Evolutionary conservation across 768 basidiomycete species (phyloP), one percentile per base, ranked within the genome.

Genomic region (Serendipita sp.): DNA sequence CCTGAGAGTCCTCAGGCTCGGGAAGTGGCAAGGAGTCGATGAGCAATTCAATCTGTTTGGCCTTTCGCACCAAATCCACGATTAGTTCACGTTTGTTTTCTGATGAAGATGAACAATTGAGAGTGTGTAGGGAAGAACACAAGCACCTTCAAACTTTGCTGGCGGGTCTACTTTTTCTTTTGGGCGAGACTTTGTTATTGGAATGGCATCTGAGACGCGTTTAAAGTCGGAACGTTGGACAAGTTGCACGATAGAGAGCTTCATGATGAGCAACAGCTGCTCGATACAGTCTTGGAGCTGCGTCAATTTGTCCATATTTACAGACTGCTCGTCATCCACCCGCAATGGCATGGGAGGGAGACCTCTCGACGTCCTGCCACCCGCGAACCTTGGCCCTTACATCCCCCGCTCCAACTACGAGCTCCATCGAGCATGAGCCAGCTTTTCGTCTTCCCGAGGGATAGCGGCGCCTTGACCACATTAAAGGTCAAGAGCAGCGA

Each of bases 211-310:
- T 70, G 83, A 84, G 72, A 94, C 81, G 72, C 90, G 88, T 31
- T 82, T 72, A 69, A 92, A 92, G 68, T 83, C 82, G 56, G 88
- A 76, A 41, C 85, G 81, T 43, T 82, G 78, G 4, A 86, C 87
- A 64, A 95, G 80, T 74, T 94, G 92, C 51, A 80, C 78, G 65
- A 94, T 81, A 65, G 80, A 86, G 67, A 82, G 84, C 62, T 87
- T 86, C 87, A 92, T 92, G 73, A 94, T 92, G 66, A 79, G 84
- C 67, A 95, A 81, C 70, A 95, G 82, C 76, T 88, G 83, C 74
- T 95, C 91, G 64, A 92, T 90, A 74, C 88, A 88, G 82, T 95
- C 87, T 78, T 93, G 90, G 62, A 94, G 83, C 72, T 94, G 92
- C 9, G 92, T 93, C 72, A 94, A 88, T 75, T 90, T 85, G 79